Conservation (phyloP, 2,329 filamentous ascomycete species). For the Acephala macrosclerotiorum region DNA sequence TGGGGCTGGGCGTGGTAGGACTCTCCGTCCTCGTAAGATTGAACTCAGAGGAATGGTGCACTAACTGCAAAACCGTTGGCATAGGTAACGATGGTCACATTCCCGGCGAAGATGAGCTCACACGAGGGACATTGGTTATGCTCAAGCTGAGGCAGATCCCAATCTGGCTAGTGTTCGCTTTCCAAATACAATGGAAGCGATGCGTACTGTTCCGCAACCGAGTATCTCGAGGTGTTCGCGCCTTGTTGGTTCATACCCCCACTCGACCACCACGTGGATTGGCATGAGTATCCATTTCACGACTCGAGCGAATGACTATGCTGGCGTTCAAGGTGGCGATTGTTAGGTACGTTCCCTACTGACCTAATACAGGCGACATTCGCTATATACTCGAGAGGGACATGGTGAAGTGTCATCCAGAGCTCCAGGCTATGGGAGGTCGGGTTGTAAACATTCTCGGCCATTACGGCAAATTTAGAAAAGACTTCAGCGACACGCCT, state of each 20-base stretch:
- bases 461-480: conserved; percentile 17
- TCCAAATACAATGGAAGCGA: conserved; percentile 39
- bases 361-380: conserved; percentile 34
- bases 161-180: conserved; percentile 41
- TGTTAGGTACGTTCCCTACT: too few species aligned
- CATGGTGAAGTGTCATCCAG: conserved; percentile 19
- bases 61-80: too few species aligned
- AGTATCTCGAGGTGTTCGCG: background rate
- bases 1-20: too few species aligned
- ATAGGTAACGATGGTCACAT: conserved; percentile 1
- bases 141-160: conserved; percentile 32
- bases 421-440: conserved; percentile 24
- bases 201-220: background rate
- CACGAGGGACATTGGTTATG: conserved; percentile 37
- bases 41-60: too few species aligned
- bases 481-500: conserved; percentile 15
- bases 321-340: background rate
- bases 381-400: conserved; percentile 43
- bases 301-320: too few species aligned
- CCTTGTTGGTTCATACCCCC: too few species aligned
- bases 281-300: too few species aligned
- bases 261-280: too few species aligned
- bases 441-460: conserved; percentile 18
- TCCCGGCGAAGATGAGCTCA: conserved; percentile 41
- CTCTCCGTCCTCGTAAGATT: too few species aligned